Conservation (phyloP, 1,139 yeast genomes). For the Insectozyma bohioensis region DNA sequence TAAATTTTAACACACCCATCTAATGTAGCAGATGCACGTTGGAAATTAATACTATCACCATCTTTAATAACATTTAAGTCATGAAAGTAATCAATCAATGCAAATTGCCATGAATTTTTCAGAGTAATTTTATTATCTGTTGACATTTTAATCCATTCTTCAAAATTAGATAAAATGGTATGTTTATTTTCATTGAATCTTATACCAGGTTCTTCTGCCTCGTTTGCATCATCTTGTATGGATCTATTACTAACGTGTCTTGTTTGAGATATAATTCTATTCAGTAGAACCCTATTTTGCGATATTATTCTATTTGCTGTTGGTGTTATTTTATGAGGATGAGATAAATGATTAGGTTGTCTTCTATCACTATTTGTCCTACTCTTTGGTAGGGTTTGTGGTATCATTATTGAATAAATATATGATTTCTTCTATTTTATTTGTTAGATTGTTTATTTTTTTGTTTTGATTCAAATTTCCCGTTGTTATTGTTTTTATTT, state of each 20-base stretch:
- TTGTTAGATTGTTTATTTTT: slow-evolving; percentile 2
- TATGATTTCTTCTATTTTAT: neutral
- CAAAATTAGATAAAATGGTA: slow-evolving; percentile 62
- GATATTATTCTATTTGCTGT: slow-evolving; percentile 7
- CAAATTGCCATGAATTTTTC: slow-evolving; percentile 69
- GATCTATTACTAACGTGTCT: slow-evolving; percentile 22
- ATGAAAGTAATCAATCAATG: slow-evolving; percentile 81
- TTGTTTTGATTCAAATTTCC: slow-evolving; percentile 3
- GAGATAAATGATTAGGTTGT: slow-evolving; percentile 1
- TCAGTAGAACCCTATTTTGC: slow-evolving; percentile 9
- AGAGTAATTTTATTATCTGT: slow-evolving; percentile 79
- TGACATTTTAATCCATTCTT: slow-evolving; percentile 89
- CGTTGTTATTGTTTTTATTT: no score
- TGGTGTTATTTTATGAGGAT: slow-evolving; percentile 3
- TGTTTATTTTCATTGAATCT: slow-evolving; percentile 46
- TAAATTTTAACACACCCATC: slow-evolving; percentile 46
- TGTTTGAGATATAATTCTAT: slow-evolving; percentile 16
- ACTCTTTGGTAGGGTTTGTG: slow-evolving; percentile 14
- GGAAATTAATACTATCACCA: slow-evolving; percentile 46
- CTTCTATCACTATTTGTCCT: slow-evolving; percentile 7
- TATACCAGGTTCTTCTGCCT: slow-evolving; percentile 39
- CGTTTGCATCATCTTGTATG: slow-evolving; percentile 10
- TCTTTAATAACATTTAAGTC: slow-evolving; percentile 44
- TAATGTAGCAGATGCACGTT: slow-evolving; percentile 38
- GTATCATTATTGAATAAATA: slow-evolving; percentile 6